Percentiles rank a stretch among this genome's conserved stretches.
phyloP scores from a whole-genome alignment of 352 stramenopile genomes.

The Elongisporangium anandrum region DNA sequence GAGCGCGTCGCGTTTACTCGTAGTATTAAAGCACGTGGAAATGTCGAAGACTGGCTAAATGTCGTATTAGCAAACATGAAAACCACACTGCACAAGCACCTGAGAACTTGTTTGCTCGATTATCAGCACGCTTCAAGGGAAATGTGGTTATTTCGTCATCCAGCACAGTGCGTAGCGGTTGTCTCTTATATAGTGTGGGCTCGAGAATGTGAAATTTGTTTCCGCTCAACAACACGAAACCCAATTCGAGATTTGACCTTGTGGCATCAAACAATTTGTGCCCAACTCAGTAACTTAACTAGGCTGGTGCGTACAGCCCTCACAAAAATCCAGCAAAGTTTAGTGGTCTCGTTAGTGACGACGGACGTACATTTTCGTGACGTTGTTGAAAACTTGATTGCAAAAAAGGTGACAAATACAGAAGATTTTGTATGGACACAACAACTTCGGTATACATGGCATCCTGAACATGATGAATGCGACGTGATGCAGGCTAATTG shows the following conservation, averaged over 20 bases:
- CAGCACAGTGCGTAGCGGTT: conserved; percentile 88
- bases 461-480: conserved; percentile 57
- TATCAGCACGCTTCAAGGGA: conserved; percentile 82
- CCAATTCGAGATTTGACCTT: conserved; percentile 42
- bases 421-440: conserved; percentile 73
- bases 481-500: conserved; percentile 62
- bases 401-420: conserved; percentile 34
- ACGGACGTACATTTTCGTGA: conserved; percentile 79
- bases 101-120: conserved; percentile 81
- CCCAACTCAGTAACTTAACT: conserved; percentile 60
- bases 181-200: conserved; percentile 89
- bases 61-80: conserved; percentile 74
- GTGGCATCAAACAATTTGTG: conserved; percentile 70
- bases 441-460: conserved; percentile 77
- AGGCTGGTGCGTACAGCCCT: conserved; percentile 58
- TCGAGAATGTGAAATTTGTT: conserved; percentile 63
- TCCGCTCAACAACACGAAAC: conserved; percentile 43
- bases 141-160: conserved; percentile 84
- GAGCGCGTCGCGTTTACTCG: conserved; percentile 73
- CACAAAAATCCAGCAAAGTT: conserved; percentile 40
- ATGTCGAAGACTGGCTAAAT: conserved; percentile 87
- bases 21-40: conserved; percentile 76
- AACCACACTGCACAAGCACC: conserved; percentile 52
- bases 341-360: conserved; percentile 68
- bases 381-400: conserved; percentile 62